Base-by-base conservation (phyloP, 495 filamentous ascomycete species). In the Xylaria acuta region DNA sequence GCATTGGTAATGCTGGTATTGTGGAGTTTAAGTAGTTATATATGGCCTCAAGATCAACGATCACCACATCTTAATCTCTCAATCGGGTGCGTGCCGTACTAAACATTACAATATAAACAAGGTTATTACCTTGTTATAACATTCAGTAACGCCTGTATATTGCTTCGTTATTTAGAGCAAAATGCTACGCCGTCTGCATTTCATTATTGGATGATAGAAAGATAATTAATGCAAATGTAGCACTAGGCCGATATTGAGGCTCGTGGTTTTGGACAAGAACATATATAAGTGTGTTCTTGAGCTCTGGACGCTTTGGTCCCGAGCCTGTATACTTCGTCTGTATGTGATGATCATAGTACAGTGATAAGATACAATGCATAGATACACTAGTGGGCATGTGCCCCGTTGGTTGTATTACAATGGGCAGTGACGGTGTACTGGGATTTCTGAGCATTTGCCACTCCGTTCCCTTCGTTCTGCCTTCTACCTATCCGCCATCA, bases 401-500 rank as follows among this genome's bases (percentile, higher is more conserved):
- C 63, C 63, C 36, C 16, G 30, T 16, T 60, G 30, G 36, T 63
- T 54, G 32, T 64, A 75, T 75, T 75, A 75, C 71, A 49, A 76
- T 68, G 69, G 47, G 58, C 43, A 59, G 43, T 73, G n/a, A 45
- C 66, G 73, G 45, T 68, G 53, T 72, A 72, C 64, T 70, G n/a
- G 58, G 36, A 67, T 67, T 58, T 72, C 51, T 56, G 38, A 51
- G 58, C 25, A 56, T 62, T 64, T 14, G 59, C 36, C 41, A 59
- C n/a, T 45, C 65, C 14, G 14, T 53, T 27, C 16, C 30, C n/a
- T 53, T 58, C 45, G 54, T 63, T 58, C 51, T 40, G 45, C 25
- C 32, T 59, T 72, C 73, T 80, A 95, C 79, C 89, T 87, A 69
- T 93, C 89, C 49, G 88, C 89, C 80, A 98, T 84, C 90, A 97